Evolutionary conservation across 352 stramenopile genomes (phyloP), one percentile per base, ranked within the genome.

Genomic region (Phytophthora litchii): DNA sequence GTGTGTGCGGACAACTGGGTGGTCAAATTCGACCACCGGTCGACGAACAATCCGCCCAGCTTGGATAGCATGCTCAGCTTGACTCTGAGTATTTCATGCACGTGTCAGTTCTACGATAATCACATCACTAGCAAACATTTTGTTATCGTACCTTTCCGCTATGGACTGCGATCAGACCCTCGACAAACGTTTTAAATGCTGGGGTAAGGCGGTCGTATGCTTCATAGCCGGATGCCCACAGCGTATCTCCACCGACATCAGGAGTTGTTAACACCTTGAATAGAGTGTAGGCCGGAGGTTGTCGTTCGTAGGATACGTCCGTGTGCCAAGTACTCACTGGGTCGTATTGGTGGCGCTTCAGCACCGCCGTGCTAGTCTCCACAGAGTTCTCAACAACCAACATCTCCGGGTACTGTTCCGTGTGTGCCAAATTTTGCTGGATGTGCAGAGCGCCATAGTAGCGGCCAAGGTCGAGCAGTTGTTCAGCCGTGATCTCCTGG

Each of bases 1-100:
- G 41, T 83, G 74, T 8, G 68, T 83, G 31, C 70, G 70, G 16
- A 83, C 58, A 12, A 83, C 60, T 1, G 74, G 70, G 54, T 83
- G 74, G 23, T 74, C 66, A 2, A 68, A 72, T 46, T 72, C 69
- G 7, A 76, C 69, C 8, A 58, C 42, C 4, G 61, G 55, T 1
- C 72, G 72, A 31, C 67, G 69, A 3, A 81, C 23, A 27, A 27
- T 27, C 3, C 38, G 38, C 19, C 38, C 38, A 45, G 38, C 38
- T 11, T 45, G 19, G 11, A 45, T 45, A 0, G 38, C 38, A 31
- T 45, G 38, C 7, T 45, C 38, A 10, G 38, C 38, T 45, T 17
- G 23, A 27, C 3, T 27, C 23, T 27, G 23, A 9, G 3, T 31
- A 25, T 45, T 45, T 27, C 21, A 29, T 17, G 12, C 37, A 29